Base-by-base conservation (phyloP, 192 early-diverging fungal genomes). In the Coemansia umbellata region DNA sequence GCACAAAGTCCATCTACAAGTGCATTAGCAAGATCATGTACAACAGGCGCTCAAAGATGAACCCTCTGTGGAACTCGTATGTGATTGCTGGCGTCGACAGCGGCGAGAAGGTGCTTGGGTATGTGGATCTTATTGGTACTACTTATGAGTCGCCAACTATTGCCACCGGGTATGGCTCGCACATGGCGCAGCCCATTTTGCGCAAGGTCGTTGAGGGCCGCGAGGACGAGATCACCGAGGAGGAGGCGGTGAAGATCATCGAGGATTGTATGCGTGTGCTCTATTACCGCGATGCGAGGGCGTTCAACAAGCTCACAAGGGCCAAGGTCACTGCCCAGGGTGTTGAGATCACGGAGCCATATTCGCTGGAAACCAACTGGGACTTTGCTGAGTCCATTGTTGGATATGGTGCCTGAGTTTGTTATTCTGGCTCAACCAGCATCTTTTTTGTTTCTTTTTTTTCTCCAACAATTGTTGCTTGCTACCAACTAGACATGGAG, bases 11-110 rank as follows among this genome's bases (percentile, higher is more conserved):
- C 74, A 89, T 99, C 47, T 91, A 92, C 72, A 90, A 93, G 66
- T 96, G 90, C 67, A 66, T 97, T 47, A 83, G 81, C 79, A 81
- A 89, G 35, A 80, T 97, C 58, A 91, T 97, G 91, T 97, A 99
- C 78, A 77, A 81, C 63, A 78, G 93, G 58, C 84, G 94, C 50
- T 88, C 80, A 65, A 87, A 94, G 63, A 69, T 89, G 44, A 84
- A 99, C 73, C 94, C 94, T 35, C 81, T 99, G 37, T 99, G 92
- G 96, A 99, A 99, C 81, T 82, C 87, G 28, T 82, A 92, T 49
- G 83, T 99, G 18, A 85, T 99, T 57, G 96, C 86, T 24, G 96
- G 96, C 21, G 53, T 89, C 31, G 71, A 90, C 37, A 80, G 89
- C 43, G 85, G 85, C 31, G 82, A 95, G 56, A 53, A 33, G 42